phyloP scores from a whole-genome alignment of 495 filamentous ascomycete genomes.

The Corynascus novoguineensis region DNA sequence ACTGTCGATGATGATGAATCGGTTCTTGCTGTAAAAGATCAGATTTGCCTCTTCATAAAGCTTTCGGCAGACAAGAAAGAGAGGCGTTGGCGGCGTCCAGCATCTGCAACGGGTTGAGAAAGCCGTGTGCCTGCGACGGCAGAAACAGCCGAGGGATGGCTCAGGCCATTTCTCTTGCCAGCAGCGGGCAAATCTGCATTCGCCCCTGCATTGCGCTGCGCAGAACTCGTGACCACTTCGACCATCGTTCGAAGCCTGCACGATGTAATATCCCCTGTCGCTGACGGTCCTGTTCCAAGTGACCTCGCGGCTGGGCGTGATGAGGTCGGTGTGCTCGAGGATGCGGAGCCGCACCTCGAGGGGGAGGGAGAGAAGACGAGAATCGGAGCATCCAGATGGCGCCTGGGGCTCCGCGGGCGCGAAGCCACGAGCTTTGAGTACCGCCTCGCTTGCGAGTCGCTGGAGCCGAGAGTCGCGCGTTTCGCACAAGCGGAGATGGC shows the following conservation, averaged over 20 bases:
- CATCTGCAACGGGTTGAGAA: background rate
- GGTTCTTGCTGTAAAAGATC: conserved; percentile 6
- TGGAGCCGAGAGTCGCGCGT: background rate
- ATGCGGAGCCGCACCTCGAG: conserved; percentile 6
- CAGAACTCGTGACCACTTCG: background rate
- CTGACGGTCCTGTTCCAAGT: background rate
- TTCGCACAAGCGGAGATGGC: conserved; percentile 7
- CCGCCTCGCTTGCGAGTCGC: background rate
- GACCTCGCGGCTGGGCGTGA: conserved; percentile 8
- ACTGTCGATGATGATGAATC: conserved; percentile 3
- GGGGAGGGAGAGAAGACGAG: conserved; percentile 3
- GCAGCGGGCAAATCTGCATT: conserved; percentile 1
- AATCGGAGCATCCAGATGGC: background rate
- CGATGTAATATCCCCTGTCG: background rate
- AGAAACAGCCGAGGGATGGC: conserved; percentile 8
- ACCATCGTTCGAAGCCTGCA: background rate
- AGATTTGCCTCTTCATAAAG: background rate
- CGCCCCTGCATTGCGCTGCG: background rate
- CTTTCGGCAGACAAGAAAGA: conserved; percentile 8
- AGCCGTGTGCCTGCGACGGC: background rate
- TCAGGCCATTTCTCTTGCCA: background rate
- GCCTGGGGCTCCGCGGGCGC: background rate
- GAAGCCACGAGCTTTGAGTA: background rate
- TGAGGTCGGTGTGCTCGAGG: conserved; percentile 10
- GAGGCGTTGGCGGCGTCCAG: conserved; percentile 2